Conservation (phyloP, 2,329 filamentous ascomycete species). For the Aspergillus fumigatus region DNA sequence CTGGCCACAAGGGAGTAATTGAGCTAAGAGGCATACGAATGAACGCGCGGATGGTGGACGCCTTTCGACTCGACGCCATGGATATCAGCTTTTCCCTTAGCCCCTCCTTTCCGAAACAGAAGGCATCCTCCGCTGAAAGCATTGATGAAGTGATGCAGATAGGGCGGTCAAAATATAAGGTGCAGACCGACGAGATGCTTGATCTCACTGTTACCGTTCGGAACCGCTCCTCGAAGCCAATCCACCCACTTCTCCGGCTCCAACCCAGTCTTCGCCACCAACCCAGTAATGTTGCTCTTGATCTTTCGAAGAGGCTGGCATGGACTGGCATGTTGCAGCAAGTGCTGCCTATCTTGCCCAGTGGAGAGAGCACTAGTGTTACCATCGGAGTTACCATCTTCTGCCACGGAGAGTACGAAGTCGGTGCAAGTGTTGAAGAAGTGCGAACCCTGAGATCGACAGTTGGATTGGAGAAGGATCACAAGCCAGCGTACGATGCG, state of each 20-base stretch:
- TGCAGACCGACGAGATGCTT: slow-evolving; percentile 60
- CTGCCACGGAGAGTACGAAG: slow-evolving; percentile 76
- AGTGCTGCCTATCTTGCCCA: slow-evolving; percentile 59
- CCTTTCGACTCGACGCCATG: slow-evolving; percentile 74
- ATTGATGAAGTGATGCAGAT: slow-evolving; percentile 32
- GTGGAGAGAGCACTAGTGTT: slow-evolving; percentile 57
- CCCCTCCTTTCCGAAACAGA: slow-evolving; percentile 23
- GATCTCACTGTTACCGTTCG: slow-evolving; percentile 66
- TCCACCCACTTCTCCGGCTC: slow-evolving; percentile 69
- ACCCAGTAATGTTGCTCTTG: slow-evolving; percentile 66
- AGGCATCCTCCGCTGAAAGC: slow-evolving; percentile 10
- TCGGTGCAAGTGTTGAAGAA: slow-evolving; percentile 78
- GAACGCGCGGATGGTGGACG: slow-evolving; percentile 74
- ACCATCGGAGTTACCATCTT: slow-evolving; percentile 68
- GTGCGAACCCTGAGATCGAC: slow-evolving; percentile 48
- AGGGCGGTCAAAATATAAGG: slow-evolving; percentile 44
- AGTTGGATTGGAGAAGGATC: slow-evolving; percentile 9
- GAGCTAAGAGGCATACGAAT: slow-evolving; percentile 74
- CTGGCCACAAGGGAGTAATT: slow-evolving; percentile 60
- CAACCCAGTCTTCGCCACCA: slow-evolving; percentile 73
- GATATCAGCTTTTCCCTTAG: slow-evolving; percentile 53
- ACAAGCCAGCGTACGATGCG: slow-evolving; percentile 5
- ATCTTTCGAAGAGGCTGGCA: slow-evolving; percentile 74
- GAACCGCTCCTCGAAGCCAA: slow-evolving; percentile 65
- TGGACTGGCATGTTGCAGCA: slow-evolving; percentile 84